These are phyloP conservation scores for Madurella mycetomatis DNA, from an alignment of 2,329 filamentous ascomycete species.

Conservation along the genomic window DNA sequence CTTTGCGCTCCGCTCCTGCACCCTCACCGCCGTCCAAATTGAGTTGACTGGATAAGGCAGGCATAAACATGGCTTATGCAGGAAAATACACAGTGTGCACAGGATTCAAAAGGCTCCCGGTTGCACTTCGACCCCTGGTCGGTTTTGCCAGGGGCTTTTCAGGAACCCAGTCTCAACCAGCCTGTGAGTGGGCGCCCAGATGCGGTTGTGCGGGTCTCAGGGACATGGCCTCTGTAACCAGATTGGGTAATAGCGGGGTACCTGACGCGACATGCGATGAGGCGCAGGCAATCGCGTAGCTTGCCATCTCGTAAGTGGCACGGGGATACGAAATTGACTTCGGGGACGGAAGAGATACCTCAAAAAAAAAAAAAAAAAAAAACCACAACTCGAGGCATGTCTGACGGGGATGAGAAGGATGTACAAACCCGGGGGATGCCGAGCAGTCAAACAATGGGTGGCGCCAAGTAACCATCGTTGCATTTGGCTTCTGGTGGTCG, in stretches of 20 bases:
- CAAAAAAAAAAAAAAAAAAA: no score
- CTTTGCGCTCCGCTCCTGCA: no score
- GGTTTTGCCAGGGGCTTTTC: constrained; percentile 8
- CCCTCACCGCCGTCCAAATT: constrained; percentile 7
- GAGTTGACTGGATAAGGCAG: constrained; percentile 12
- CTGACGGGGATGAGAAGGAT: no score
- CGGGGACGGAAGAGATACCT: neutral
- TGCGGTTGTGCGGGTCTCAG: constrained; percentile 3
- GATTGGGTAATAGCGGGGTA: constrained; percentile 25
- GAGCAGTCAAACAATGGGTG: no score
- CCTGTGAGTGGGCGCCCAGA: constrained; percentile 6
- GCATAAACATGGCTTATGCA: constrained; percentile 17
- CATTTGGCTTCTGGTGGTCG: no score
- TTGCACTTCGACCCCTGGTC: constrained; percentile 7
- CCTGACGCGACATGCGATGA: constrained; percentile 19
- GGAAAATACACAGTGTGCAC: constrained; percentile 13
- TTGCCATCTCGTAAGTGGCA: constrained; percentile 12
- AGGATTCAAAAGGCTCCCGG: constrained; percentile 7
- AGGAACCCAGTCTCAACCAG: constrained; percentile 14
- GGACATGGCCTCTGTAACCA: constrained; percentile 12
- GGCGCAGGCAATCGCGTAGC: constrained; percentile 22
- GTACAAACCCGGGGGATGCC: no score
- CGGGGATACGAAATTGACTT: constrained; percentile 19
- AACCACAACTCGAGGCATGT: no score
- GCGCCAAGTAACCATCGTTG: no score